A percentile compares a stretch with the other conserved stretches of the same genome.
Evolutionary conservation across 306 rosid species (phyloP).

Genomic region (Pyrus communis): DNA sequence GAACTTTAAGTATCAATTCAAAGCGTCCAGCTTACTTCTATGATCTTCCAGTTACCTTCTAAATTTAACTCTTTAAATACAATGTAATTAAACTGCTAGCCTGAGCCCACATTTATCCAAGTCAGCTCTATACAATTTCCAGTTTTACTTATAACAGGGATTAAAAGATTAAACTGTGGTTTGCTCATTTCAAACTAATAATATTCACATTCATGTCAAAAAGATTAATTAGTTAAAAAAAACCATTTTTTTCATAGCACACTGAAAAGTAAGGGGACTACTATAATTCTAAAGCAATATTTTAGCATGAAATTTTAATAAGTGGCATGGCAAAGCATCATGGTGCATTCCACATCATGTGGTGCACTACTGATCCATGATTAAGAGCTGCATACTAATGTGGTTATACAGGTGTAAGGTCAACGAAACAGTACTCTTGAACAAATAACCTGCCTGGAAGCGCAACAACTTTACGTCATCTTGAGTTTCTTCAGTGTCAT

Average conservation of each 20-base stretch:
- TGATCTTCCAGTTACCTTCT: background rate
- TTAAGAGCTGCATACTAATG: background rate
- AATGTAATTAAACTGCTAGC: background rate
- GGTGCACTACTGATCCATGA: background rate
- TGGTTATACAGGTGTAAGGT: conserved; percentile 14
- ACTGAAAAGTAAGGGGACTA: background rate
- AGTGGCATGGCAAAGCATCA: background rate
- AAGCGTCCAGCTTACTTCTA: background rate
- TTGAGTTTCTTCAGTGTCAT: conserved; percentile 61
- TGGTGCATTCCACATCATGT: background rate
- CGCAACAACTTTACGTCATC: conserved; percentile 72
- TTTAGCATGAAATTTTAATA: background rate
- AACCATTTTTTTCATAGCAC: background rate
- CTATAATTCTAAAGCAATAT: background rate
- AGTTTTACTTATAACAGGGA: background rate
- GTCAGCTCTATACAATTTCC: background rate
- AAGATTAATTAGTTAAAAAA: background rate
- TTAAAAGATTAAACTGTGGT: background rate
- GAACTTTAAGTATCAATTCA: background rate
- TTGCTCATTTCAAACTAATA: background rate
- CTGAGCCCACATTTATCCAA: background rate
- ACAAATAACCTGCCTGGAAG: conserved; percentile 49
- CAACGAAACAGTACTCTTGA: conserved; percentile 7
- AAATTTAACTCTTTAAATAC: background rate
- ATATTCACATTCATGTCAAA: background rate